These are phyloP conservation scores for Rhodamnia argentea DNA, from an alignment of 345 rosid genomes.

Conservation along the genomic window DNA sequence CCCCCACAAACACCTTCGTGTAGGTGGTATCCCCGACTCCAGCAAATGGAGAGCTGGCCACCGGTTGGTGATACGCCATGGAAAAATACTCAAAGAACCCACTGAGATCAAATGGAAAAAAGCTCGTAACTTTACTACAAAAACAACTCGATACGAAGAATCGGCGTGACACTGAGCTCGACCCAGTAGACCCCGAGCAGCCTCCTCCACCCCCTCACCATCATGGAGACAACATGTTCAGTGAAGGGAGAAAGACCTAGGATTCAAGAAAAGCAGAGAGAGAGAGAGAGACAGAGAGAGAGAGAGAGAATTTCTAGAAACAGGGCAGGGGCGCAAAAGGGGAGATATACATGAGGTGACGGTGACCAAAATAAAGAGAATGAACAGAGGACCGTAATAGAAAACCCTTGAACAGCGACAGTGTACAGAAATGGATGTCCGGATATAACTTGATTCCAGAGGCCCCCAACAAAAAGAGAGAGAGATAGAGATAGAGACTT, in stretches of 20 bases:
- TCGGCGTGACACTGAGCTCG: neutral
- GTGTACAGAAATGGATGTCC: neutral
- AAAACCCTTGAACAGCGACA: neutral
- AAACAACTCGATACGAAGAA: neutral
- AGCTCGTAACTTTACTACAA: neutral
- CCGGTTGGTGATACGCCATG: slow-evolving; percentile 13
- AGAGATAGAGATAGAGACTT: neutral
- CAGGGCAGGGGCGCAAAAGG: neutral
- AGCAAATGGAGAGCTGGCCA: neutral
- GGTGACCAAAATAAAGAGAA: neutral
- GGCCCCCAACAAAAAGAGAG: neutral
- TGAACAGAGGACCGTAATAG: neutral
- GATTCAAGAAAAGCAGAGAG: neutral
- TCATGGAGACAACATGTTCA: neutral
- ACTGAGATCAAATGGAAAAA: neutral
- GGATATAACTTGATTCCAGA: neutral
- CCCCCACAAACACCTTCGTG: slow-evolving; percentile 32
- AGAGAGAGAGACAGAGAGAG: neutral
- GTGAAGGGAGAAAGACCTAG: neutral
- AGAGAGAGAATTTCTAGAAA: neutral
- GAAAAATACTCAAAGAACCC: neutral
- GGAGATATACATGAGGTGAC: neutral
- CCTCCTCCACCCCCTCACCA: neutral
- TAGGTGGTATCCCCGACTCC: slow-evolving; percentile 17
- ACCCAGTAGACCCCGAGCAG: neutral